Conservation (phyloP, 148 eudicot genomes). For the Pouteria glomerata region DNA sequence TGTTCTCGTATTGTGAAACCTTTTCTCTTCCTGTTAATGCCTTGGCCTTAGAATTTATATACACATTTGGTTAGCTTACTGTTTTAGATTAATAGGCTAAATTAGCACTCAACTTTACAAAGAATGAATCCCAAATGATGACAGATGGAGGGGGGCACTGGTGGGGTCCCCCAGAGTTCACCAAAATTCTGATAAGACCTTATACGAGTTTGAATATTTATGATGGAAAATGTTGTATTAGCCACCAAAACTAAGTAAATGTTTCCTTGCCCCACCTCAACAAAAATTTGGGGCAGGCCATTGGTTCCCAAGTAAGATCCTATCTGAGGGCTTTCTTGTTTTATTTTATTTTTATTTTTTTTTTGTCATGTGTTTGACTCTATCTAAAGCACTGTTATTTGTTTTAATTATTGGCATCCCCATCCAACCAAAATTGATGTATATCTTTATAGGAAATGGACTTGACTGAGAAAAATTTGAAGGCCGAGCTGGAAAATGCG, state of each 20-base stretch:
- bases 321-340: no score
- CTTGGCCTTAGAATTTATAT: not conserved
- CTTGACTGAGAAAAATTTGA: conserved; percentile 48
- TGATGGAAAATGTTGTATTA: no score
- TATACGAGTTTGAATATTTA: no score
- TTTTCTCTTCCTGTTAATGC: not conserved
- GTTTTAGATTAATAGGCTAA: not conserved
- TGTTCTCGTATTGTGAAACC: not conserved
- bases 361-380: not conserved
- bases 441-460: conserved; percentile 55
- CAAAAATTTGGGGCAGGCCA: no score
- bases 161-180: no score
- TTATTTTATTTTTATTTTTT: no score
- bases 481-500: conserved; percentile 53
- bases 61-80: not conserved
- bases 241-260: no score
- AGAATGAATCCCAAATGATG: not conserved
- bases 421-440: not conserved
- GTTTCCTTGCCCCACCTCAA: no score
- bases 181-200: no score
- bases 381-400: not conserved
- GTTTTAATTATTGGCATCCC: not conserved
- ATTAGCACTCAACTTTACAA: not conserved
- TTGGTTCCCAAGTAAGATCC: no score
- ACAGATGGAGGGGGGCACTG: not conserved